phyloP scores from a whole-genome alignment of 2,329 filamentous ascomycete genomes.

The Trichophyton mentagrophytes region DNA sequence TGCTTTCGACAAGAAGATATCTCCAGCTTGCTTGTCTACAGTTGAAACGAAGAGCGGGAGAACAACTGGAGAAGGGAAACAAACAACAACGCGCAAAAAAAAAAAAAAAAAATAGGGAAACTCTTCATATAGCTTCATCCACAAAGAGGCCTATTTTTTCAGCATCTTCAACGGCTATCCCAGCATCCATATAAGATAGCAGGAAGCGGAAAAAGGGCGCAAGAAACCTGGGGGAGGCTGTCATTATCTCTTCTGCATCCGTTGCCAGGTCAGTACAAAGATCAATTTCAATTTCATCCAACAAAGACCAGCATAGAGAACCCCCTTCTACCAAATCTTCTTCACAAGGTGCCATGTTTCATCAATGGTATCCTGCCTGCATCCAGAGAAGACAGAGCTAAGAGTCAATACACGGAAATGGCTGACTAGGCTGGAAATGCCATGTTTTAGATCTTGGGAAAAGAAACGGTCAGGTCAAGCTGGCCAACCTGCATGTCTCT shows the following conservation, averaged over 20 bases:
- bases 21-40: not conserved
- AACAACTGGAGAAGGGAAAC: not conserved
- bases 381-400: not conserved
- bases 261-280: constrained; percentile 1
- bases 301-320: not conserved
- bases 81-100: not conserved
- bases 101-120: not conserved
- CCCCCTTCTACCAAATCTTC: not conserved
- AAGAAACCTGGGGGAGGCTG: not conserved
- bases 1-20: not conserved
- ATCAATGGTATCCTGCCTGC: not conserved
- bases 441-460: not conserved
- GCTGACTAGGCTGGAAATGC: not conserved
- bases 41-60: not conserved
- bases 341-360: not conserved
- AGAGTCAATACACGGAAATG: not conserved
- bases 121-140: not conserved
- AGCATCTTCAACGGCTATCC: not conserved
- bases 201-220: not conserved
- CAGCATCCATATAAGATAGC: not conserved
- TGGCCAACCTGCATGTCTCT: constrained; percentile 11
- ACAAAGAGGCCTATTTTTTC: not conserved
- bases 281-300: not conserved
- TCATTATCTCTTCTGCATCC: constrained; percentile 5
- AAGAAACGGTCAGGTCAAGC: constrained; percentile 4